phyloP scores from a whole-genome alignment of 2,329 filamentous ascomycete species.

The Chaetomium olivaceum region DNA sequence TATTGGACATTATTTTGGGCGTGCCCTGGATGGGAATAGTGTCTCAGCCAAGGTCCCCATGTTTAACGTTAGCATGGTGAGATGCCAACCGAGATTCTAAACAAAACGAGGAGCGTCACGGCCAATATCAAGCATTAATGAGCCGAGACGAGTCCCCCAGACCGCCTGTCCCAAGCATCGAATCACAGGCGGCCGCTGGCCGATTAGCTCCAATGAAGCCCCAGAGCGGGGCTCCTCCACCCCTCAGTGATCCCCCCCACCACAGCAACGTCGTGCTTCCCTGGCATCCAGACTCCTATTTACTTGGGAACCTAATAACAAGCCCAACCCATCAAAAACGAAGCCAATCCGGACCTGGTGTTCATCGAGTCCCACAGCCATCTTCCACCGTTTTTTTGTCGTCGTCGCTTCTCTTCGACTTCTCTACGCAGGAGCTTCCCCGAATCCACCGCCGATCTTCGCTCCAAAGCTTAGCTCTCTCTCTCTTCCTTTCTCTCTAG shows the following conservation, averaged over 20 bases:
- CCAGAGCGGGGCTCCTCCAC: constrained; percentile 31
- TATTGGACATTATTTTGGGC: constrained; percentile 21
- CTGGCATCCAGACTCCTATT: constrained; percentile 18
- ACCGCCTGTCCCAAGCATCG: constrained; percentile 28
- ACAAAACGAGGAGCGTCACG: constrained; percentile 2
- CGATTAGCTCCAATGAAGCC: constrained; percentile 26
- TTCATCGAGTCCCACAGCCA: constrained; percentile 22
- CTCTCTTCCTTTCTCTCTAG: neutral
- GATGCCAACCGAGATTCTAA: constrained; percentile 17
- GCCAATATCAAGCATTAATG: constrained; percentile 27
- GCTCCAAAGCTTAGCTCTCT: constrained; percentile 13
- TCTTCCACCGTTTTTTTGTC: neutral
- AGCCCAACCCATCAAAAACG: constrained; percentile 22
- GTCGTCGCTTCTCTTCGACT: neutral
- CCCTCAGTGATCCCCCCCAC: constrained; percentile 30
- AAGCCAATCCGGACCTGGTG: constrained; percentile 21
- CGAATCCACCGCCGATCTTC: neutral
- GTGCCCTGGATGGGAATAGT: neutral
- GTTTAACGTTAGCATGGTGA: neutral
- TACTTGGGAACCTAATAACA: constrained; percentile 22
- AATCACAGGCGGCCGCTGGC: constrained; percentile 29
- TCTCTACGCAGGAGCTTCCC: neutral
- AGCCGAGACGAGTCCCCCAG: constrained; percentile 32
- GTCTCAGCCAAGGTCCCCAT: constrained; percentile 13
- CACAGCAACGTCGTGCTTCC: constrained; percentile 20